These are phyloP conservation scores for Globisporangium parvum DNA, from an alignment of 352 stramenopile species.

Conservation along the genomic window DNA sequence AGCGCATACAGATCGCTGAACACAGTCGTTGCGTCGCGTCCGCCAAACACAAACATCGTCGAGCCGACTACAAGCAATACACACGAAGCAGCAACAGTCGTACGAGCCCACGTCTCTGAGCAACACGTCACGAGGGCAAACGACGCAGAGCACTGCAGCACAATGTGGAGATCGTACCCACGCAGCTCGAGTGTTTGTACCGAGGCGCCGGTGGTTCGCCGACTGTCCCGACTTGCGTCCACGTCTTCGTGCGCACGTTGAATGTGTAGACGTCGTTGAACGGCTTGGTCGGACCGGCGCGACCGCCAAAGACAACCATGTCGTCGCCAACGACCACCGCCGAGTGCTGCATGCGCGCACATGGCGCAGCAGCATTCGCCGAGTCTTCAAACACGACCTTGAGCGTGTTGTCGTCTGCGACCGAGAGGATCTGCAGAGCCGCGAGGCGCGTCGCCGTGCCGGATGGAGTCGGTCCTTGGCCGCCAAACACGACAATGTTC, in stretches of 20 bases:
- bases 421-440: slow-evolving; percentile 34
- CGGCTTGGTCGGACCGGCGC: slow-evolving; percentile 56
- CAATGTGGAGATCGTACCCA: slow-evolving; percentile 27
- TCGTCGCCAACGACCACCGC: slow-evolving; percentile 36
- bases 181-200: slow-evolving; percentile 68
- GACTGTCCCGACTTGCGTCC: slow-evolving; percentile 25
- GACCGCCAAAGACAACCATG: slow-evolving; percentile 82
- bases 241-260: slow-evolving; percentile 38
- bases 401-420: slow-evolving; percentile 20
- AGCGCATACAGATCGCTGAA: slow-evolving; percentile 69
- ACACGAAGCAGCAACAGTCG: neutral
- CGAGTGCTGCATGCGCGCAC: slow-evolving; percentile 71
- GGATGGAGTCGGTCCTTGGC: slow-evolving; percentile 45
- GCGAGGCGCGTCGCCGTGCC: slow-evolving; percentile 58
- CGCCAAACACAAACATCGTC: slow-evolving; percentile 67
- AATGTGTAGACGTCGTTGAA: slow-evolving; percentile 62
- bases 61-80: slow-evolving; percentile 38
- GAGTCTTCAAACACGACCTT: slow-evolving; percentile 20
- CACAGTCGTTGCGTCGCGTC: slow-evolving; percentile 56
- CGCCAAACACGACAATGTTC: slow-evolving; percentile 59
- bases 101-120: neutral
- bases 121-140: neutral
- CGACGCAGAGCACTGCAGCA: neutral
- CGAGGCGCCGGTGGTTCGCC: slow-evolving; percentile 40
- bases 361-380: slow-evolving; percentile 14